Conservation (phyloP, 148 eudicot genomes). For the Chenopodium berlandieri region DNA sequence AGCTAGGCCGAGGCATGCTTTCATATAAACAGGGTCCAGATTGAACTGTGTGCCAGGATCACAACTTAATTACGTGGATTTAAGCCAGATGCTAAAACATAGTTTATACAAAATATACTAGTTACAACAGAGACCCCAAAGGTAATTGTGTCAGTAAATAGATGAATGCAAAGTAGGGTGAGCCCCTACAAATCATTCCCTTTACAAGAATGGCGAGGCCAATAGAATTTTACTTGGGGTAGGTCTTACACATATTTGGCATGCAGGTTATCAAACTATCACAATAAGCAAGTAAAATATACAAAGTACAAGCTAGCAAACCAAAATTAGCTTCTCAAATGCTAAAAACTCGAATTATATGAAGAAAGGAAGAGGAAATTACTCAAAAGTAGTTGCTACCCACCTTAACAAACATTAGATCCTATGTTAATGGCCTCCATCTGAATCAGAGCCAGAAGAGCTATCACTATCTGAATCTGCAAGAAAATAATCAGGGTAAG, state of each 20-base stretch:
- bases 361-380: neutral
- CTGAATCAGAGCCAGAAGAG: constrained; percentile 70
- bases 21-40: neutral
- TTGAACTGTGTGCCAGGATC: too few species aligned
- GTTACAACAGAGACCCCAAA: neutral
- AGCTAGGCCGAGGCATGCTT: neutral
- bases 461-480: constrained; percentile 90
- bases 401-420: constrained; percentile 37
- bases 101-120: too few species aligned
- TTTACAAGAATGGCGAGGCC: too few species aligned
- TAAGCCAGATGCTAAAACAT: too few species aligned
- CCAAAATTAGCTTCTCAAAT: neutral
- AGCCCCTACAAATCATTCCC: too few species aligned
- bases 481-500: constrained; percentile 15
- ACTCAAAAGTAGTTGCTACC: neutral
- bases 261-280: neutral
- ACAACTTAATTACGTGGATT: too few species aligned
- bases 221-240: too few species aligned
- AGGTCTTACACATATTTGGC: neutral
- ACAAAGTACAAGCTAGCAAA: neutral
- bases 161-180: too few species aligned
- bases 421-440: constrained; percentile 53
- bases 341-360: neutral
- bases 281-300: neutral
- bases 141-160: too few species aligned